phyloP scores from a whole-genome alignment of 495 filamentous ascomycete species.

The Chaetomium tenue region DNA sequence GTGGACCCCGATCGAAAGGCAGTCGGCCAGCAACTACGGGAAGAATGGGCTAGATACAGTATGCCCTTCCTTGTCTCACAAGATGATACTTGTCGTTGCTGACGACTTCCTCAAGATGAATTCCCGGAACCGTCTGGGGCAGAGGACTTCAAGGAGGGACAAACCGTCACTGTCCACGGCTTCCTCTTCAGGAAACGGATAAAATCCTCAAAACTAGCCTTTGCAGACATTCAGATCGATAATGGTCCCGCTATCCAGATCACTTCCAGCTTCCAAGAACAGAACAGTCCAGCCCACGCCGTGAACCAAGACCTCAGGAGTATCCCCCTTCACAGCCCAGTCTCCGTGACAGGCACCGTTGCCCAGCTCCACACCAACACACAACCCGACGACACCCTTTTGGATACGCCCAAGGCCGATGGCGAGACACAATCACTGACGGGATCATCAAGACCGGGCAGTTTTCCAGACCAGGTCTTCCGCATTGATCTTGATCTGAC shows the following conservation, averaged over 20 bases:
- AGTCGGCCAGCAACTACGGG: constrained; percentile 25
- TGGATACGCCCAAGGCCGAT: neutral
- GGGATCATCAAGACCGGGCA: neutral
- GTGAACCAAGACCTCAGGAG: constrained; percentile 34
- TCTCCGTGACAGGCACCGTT: constrained; percentile 39
- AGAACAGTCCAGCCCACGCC: constrained; percentile 25
- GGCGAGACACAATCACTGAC: neutral
- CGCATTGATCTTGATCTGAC: constrained; percentile 45
- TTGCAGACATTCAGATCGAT: constrained; percentile 57
- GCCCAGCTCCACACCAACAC: constrained; percentile 13
- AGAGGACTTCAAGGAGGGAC: constrained; percentile 39
- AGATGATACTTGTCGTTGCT: neutral
- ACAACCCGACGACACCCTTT: neutral
- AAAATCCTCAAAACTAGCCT: constrained; percentile 63
- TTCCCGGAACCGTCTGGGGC: constrained; percentile 51
- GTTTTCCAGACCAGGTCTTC: constrained; percentile 21
- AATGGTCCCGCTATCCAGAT: constrained; percentile 38
- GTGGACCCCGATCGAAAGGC: neutral
- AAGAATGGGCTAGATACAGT: constrained; percentile 37
- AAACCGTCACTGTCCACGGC: constrained; percentile 64
- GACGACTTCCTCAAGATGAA: constrained; percentile 42
- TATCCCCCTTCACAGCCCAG: constrained; percentile 42
- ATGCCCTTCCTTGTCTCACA: constrained; percentile 11
- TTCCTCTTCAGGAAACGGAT: constrained; percentile 65
- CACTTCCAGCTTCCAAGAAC: constrained; percentile 32